A percentile compares a stretch with the other conserved stretches of the same genome.
Evolutionary conservation across 495 filamentous ascomycete genomes (phyloP).

Genomic region (Aspergillus bridgeri): DNA sequence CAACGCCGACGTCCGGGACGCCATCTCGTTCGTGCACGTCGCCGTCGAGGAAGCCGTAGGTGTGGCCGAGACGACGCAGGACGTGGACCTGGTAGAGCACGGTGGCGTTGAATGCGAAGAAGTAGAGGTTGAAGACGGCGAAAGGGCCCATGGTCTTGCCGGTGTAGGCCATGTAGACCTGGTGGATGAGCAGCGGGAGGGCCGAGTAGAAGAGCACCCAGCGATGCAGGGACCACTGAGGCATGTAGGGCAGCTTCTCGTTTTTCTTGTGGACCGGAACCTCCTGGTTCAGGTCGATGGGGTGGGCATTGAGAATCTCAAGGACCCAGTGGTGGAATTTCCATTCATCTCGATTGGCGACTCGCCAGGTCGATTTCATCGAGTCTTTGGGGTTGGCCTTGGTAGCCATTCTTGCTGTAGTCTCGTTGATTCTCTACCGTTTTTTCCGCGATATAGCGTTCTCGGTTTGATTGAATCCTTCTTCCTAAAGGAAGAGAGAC

Average conservation of each 20-base stretch:
- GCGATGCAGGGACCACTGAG: slow-evolving; percentile 36
- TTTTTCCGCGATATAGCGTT: no score
- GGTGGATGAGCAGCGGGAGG: slow-evolving; percentile 34
- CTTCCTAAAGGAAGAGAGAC: no score
- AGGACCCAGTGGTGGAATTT: slow-evolving; percentile 33
- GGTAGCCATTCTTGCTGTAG: slow-evolving; percentile 20
- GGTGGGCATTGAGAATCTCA: slow-evolving; percentile 35
- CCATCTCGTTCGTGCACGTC: slow-evolving; percentile 27
- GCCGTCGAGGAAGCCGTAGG: slow-evolving; percentile 25
- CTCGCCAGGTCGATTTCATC: slow-evolving; percentile 43
- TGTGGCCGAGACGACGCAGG: slow-evolving; percentile 24
- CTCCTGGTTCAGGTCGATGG: slow-evolving; percentile 28
- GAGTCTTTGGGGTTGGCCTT: slow-evolving; percentile 37
- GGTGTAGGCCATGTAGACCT: slow-evolving; percentile 29
- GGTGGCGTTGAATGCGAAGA: slow-evolving; percentile 29
- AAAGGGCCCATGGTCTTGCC: slow-evolving; percentile 29
- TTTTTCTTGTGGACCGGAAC: slow-evolving; percentile 37
- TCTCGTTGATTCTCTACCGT: not conserved
- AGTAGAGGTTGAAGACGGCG: slow-evolving; percentile 36
- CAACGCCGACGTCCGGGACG: slow-evolving; percentile 25
- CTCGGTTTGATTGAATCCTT: no score
- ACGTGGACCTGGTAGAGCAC: slow-evolving; percentile 34
- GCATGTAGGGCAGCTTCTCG: slow-evolving; percentile 36
- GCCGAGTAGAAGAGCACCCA: slow-evolving; percentile 39
- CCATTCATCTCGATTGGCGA: slow-evolving; percentile 31